These are phyloP conservation scores for Blastomyces gilchristii DNA, from an alignment of 2,329 filamentous ascomycete species.

Conservation along the genomic window DNA sequence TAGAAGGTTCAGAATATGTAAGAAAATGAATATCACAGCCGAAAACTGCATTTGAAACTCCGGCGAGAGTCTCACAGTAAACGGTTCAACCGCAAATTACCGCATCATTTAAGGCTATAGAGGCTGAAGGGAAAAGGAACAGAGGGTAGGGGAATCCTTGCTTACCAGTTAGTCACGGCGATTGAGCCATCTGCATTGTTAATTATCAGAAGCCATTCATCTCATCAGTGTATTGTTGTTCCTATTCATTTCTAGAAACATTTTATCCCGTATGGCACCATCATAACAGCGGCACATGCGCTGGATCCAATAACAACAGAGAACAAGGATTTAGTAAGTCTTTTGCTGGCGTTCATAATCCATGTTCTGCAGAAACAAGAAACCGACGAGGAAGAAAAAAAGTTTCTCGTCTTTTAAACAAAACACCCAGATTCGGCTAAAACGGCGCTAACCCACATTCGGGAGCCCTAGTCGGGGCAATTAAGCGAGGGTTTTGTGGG, in stretches of 20 bases:
- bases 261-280: background rate
- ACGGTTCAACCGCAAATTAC: conserved; percentile 99
- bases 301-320: background rate
- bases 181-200: conserved; percentile 15
- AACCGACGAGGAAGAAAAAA: conserved; percentile 14
- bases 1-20: conserved; percentile 86
- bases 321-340: background rate
- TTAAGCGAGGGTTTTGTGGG: conserved; percentile 20
- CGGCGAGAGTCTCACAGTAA: conserved; percentile 79
- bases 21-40: conserved; percentile 83
- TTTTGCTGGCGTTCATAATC: background rate
- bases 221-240: background rate
- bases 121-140: conserved; percentile 11
- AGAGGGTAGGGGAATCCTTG: conserved; percentile 9
- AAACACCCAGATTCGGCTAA: conserved; percentile 3
- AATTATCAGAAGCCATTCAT: background rate
- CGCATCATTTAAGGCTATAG: conserved; percentile 56
- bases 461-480: conserved; percentile 13
- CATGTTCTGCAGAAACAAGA: conserved; percentile 11
- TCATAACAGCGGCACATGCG: background rate
- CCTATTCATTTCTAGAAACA: background rate
- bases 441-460: conserved; percentile 14
- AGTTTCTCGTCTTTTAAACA: conserved; percentile 7
- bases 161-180: conserved; percentile 18
- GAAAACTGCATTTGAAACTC: conserved; percentile 67